phyloP scores from a whole-genome alignment of 2,329 filamentous ascomycete genomes.

The Colletotrichum sp. region DNA sequence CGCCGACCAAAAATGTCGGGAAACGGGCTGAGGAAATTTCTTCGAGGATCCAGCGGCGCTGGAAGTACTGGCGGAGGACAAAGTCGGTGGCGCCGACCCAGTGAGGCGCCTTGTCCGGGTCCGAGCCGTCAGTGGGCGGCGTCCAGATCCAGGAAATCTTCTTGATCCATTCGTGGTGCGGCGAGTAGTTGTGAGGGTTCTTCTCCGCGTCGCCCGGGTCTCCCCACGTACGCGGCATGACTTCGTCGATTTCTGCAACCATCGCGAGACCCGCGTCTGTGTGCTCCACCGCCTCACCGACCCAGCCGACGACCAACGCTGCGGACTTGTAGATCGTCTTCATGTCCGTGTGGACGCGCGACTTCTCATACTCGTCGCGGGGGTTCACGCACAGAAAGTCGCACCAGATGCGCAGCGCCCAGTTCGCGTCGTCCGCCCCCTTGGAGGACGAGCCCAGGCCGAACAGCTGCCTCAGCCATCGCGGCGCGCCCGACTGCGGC shows the following conservation, averaged over 20 bases:
- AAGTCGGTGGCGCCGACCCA: slow-evolving; percentile 31
- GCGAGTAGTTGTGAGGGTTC: slow-evolving; percentile 38
- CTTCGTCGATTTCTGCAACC: slow-evolving; percentile 31
- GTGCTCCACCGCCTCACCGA: slow-evolving; percentile 31
- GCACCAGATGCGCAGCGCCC: slow-evolving; percentile 32
- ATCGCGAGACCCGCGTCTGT: slow-evolving; percentile 29
- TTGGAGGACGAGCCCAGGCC: slow-evolving; percentile 12
- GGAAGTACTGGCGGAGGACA: slow-evolving; percentile 35
- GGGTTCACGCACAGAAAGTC: slow-evolving; percentile 34
- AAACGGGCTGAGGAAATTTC: slow-evolving; percentile 38
- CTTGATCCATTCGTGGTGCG: slow-evolving; percentile 32
- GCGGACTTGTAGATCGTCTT: slow-evolving; percentile 31
- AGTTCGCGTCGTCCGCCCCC: neutral
- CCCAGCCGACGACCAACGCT: slow-evolving; percentile 36
- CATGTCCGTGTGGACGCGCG: slow-evolving; percentile 31
- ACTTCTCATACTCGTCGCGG: slow-evolving; percentile 30
- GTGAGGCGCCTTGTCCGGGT: slow-evolving; percentile 24
- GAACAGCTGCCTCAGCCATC: slow-evolving; percentile 24
- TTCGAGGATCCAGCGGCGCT: slow-evolving; percentile 40
- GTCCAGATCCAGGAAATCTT: slow-evolving; percentile 30
- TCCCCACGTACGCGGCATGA: slow-evolving; percentile 35
- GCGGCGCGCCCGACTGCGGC: slow-evolving; percentile 19
- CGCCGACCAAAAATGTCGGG: slow-evolving; percentile 31
- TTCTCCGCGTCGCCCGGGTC: slow-evolving; percentile 35
- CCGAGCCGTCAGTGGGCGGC: slow-evolving; percentile 22